Conservation (phyloP, 768 basidiomycete genomes). For the Hemileccinum impolitum region DNA sequence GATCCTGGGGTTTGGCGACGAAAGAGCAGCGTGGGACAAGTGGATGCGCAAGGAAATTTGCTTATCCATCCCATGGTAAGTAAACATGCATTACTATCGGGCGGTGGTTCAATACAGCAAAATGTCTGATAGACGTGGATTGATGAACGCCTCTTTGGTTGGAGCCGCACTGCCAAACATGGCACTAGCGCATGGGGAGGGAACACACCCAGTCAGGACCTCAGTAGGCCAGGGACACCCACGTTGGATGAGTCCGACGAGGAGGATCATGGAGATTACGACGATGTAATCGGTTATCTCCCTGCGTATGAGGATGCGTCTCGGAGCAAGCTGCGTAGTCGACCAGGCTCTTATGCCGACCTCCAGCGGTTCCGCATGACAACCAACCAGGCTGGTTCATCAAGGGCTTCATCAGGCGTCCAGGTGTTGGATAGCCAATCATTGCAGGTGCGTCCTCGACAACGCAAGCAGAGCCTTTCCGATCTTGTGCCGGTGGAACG, state of each 20-base stretch:
- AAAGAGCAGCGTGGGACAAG: slow-evolving; percentile 76
- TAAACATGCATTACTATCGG: slow-evolving; percentile 17
- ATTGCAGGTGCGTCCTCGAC: slow-evolving; percentile 48
- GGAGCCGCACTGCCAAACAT: slow-evolving; percentile 71
- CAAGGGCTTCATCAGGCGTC: slow-evolving; percentile 14
- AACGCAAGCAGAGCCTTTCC: slow-evolving; percentile 60
- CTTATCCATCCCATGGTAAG: slow-evolving; percentile 84
- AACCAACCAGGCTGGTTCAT: slow-evolving; percentile 10
- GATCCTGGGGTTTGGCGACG: slow-evolving; percentile 74
- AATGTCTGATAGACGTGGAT: slow-evolving; percentile 64
- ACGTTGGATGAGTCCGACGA: slow-evolving; percentile 81
- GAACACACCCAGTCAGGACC: slow-evolving; percentile 48
- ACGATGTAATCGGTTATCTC: slow-evolving; percentile 75
- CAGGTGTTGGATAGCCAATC: slow-evolving; percentile 36
- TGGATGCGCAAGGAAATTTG: slow-evolving; percentile 82
- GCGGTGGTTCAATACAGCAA: background rate
- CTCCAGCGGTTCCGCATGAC: slow-evolving; percentile 61
- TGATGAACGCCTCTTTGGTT: slow-evolving; percentile 91
- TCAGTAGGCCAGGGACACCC: slow-evolving; percentile 65
- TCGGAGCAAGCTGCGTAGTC: slow-evolving; percentile 50
- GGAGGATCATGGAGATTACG: slow-evolving; percentile 88
- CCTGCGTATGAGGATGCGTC: slow-evolving; percentile 45
- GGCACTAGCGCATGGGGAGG: slow-evolving; percentile 91
- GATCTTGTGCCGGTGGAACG: slow-evolving; percentile 61
- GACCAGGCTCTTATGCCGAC: slow-evolving; percentile 78